Evolutionary conservation across 116 monocot genomes (phyloP).

Genomic region (Posidonia oceanica): DNA sequence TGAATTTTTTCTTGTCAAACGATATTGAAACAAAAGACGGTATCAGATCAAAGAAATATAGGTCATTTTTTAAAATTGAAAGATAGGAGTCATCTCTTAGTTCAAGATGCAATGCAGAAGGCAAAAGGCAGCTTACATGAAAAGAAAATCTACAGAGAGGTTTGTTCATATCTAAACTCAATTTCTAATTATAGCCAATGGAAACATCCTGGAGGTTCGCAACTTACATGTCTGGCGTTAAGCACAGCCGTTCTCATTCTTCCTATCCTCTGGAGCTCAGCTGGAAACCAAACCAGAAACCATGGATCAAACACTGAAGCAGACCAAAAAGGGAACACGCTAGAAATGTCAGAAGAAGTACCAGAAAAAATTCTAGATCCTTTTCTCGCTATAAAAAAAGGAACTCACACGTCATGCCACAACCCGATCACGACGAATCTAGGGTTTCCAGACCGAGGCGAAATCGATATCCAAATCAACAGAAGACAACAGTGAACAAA

Average conservation of each 20-base stretch:
- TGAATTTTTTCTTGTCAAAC: not conserved
- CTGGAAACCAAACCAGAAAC: not conserved
- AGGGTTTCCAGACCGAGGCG: not conserved
- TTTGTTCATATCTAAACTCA: not conserved
- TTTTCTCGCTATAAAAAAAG: not conserved
- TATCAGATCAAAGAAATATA: not conserved
- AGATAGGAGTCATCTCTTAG: no score
- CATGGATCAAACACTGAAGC: not conserved
- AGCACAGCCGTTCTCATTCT: conserved; percentile 5
- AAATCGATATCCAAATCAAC: not conserved
- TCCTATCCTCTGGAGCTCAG: not conserved
- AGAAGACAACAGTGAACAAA: not conserved
- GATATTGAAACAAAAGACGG: not conserved
- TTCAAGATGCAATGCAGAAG: no score
- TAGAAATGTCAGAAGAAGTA: not conserved
- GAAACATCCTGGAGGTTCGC: not conserved
- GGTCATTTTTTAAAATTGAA: no score
- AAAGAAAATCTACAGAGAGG: no score
- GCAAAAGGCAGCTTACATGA: no score
- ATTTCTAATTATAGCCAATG: not conserved
- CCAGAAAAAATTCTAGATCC: not conserved
- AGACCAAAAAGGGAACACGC: not conserved
- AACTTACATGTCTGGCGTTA: conserved; percentile 3
- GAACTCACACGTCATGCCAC: not conserved
- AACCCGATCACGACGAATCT: not conserved